Evolutionary conservation across 2,329 filamentous ascomycete species (phyloP), one percentile per base, ranked within the genome.

Genomic region (Trichoderma sp.): DNA sequence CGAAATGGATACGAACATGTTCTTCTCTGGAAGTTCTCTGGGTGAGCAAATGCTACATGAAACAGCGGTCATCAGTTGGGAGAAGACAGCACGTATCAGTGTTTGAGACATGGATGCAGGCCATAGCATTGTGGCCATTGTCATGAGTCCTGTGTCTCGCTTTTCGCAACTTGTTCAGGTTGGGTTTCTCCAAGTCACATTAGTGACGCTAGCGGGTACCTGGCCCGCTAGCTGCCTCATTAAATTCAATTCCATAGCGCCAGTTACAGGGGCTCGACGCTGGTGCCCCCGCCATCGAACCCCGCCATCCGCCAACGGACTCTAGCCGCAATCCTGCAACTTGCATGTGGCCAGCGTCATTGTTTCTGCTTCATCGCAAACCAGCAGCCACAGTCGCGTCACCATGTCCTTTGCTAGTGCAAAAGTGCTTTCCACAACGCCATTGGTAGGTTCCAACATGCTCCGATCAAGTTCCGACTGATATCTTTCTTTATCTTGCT

Each of bases 381-480:
- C 24, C 27, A 11, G 31, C 21, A 33, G 37, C 55, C 63, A 7
- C 55, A 29, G 37, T 40, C 29, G 33, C 55, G 27, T 29, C 63
- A 70, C 49, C 66, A 85, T 85, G 83, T 83, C 83, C 59, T 75
- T 80, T 61, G 72, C 76, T 43, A 75, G 82, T 35, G 78, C 82
- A 5, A 85, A 83, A 72, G 77, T 85, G 31, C 70, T 83, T 33
- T 81, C 80, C 19, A 80, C 79, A 0, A 81, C 80, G 72, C 82
- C 83, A 47, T 75, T 87, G 71, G 84, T 86, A 78, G 11, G 61
- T 64, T 16, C 27, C 2, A 16, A n/a, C 71, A 78, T 73, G 43
- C 31, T 11, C 14, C 58, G 11, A 43, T 35, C n/a, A 2, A 21
- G 6, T 64, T n/a, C 70, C 29, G 4, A 5, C 29, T 31, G 6